These are phyloP conservation scores for Rhodofomes roseus DNA, from an alignment of 1,284 basidiomycete genomes.

Conservation along the genomic window DNA sequence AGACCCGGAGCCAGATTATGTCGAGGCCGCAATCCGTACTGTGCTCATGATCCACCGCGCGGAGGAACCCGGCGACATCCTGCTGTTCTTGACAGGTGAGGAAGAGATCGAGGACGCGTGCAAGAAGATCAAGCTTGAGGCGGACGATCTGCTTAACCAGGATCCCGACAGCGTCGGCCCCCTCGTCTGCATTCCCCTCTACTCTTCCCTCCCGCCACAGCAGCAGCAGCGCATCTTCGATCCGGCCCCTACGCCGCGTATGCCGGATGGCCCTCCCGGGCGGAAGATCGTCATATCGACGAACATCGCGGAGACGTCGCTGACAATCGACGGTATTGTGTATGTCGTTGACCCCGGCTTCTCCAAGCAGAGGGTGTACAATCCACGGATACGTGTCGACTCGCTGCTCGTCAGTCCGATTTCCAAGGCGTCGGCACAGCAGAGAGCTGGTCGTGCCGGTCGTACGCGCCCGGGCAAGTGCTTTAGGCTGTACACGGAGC, in stretches of 20 bases:
- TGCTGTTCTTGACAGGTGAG: slow-evolving; percentile 96
- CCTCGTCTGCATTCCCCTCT: slow-evolving; percentile 86
- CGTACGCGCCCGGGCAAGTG: slow-evolving; percentile 96
- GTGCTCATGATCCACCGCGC: slow-evolving; percentile 98
- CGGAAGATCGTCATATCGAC: slow-evolving; percentile 95
- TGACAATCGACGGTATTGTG: slow-evolving; percentile 98
- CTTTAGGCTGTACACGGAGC: slow-evolving; percentile 96
- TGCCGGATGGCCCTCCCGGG: slow-evolving; percentile 73
- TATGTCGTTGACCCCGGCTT: slow-evolving; percentile 99
- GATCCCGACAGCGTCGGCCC: slow-evolving; percentile 82
- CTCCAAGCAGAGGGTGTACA: slow-evolving; percentile 97
- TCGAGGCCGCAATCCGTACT: slow-evolving; percentile 95
- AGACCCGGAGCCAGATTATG: slow-evolving; percentile 94
- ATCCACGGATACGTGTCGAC: slow-evolving; percentile 95
- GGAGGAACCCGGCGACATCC: slow-evolving; percentile 90
- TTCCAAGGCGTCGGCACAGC: slow-evolving; percentile 94
- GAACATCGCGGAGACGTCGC: slow-evolving; percentile 96
- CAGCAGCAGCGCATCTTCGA: slow-evolving; percentile 98
- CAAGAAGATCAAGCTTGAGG: slow-evolving; percentile 88
- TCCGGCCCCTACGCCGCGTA: slow-evolving; percentile 65
- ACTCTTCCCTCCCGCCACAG: slow-evolving; percentile 88
- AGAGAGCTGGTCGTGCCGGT: slow-evolving; percentile 94
- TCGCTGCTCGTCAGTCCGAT: slow-evolving; percentile 93
- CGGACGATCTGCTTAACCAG: slow-evolving; percentile 72
- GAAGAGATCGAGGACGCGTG: slow-evolving; percentile 99